Evolutionary conservation across 2,329 filamentous ascomycete genomes (phyloP).

Genomic region (Fusarium tanahbumbuense): DNA sequence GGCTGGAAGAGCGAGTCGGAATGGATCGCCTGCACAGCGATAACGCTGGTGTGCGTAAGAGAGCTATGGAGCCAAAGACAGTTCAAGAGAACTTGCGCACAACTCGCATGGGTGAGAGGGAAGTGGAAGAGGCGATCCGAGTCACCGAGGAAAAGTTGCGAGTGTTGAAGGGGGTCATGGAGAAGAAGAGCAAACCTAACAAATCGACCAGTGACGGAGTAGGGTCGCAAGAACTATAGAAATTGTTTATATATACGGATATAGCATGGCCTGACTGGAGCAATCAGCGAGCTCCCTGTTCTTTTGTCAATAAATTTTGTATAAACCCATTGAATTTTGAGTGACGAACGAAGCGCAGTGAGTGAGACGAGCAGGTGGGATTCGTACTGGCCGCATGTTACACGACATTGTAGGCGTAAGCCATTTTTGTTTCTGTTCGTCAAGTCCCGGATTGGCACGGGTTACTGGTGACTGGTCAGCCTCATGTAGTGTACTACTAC

Average conservation of each 20-base stretch:
- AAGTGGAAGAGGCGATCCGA: slow-evolving; percentile 82
- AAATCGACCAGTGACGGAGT: slow-evolving; percentile 20
- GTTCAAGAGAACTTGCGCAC: slow-evolving; percentile 69
- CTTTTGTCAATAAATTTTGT: slow-evolving; percentile 39
- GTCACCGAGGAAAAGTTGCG: slow-evolving; percentile 88
- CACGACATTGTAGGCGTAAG: background rate
- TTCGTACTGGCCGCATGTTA: background rate
- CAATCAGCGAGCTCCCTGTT: slow-evolving; percentile 42
- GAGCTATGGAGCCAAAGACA: slow-evolving; percentile 64
- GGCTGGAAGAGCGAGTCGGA: slow-evolving; percentile 88
- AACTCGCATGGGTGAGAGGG: slow-evolving; percentile 74
- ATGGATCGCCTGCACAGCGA: slow-evolving; percentile 68
- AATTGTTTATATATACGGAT: slow-evolving; percentile 40
- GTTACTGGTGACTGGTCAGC: slow-evolving; percentile 15
- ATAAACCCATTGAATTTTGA: background rate
- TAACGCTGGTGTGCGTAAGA: slow-evolving; percentile 55
- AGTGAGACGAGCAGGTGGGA: background rate
- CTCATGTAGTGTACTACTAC: slow-evolving; percentile 11
- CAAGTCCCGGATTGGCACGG: background rate
- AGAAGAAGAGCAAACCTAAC: slow-evolving; percentile 55
- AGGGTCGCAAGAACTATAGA: slow-evolving; percentile 38
- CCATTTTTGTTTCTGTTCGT: background rate
- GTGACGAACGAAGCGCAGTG: background rate
- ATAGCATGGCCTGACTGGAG: slow-evolving; percentile 38
- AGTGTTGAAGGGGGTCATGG: slow-evolving; percentile 77